A percentile compares a stretch with the other conserved stretches of the same genome.
phyloP scores from a whole-genome alignment of 768 basidiomycete species.

The Boletus sp. region DNA sequence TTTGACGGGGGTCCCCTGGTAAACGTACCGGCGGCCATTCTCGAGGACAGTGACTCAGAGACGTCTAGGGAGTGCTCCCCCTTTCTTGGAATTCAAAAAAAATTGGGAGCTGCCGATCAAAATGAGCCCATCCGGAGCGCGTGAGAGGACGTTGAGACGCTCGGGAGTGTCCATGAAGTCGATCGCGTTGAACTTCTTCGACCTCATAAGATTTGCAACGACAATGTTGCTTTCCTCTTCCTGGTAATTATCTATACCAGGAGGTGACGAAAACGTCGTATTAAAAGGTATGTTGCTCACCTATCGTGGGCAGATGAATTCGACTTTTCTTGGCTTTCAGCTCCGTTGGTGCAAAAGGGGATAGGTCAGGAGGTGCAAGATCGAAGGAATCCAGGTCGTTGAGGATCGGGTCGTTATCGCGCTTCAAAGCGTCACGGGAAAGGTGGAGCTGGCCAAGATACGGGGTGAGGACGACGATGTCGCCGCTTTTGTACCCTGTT shows the following conservation, averaged over 20 bases:
- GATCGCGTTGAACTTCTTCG: constrained; percentile 53
- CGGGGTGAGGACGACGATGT: constrained; percentile 67
- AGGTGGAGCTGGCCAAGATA: constrained; percentile 63
- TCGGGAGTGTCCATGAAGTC: constrained; percentile 70
- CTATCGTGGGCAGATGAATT: constrained; percentile 62
- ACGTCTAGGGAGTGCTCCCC: constrained; percentile 14
- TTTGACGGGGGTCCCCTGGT: constrained; percentile 46
- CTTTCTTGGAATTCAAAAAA: constrained; percentile 37
- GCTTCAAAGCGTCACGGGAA: constrained; percentile 44
- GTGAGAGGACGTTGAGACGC: constrained; percentile 68
- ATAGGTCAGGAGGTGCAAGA: constrained; percentile 53
- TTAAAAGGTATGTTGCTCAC: constrained; percentile 30
- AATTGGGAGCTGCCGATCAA: constrained; percentile 64
- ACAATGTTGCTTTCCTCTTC: constrained; percentile 73
- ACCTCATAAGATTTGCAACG: constrained; percentile 55
- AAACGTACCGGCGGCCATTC: constrained; percentile 3
- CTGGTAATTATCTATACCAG: constrained; percentile 61
- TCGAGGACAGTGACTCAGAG: constrained; percentile 13
- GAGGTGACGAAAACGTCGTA: background rate
- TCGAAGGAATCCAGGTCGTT: constrained; percentile 62
- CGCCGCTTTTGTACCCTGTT: constrained; percentile 62
- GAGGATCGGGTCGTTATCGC: constrained; percentile 55
- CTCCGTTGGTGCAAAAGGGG: constrained; percentile 33
- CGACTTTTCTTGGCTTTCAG: constrained; percentile 33
- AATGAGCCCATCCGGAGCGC: constrained; percentile 60